Evolutionary conservation across 331 rosid species (phyloP), one percentile per base, ranked within the genome.

Genomic region (Dryas integrifolia): DNA sequence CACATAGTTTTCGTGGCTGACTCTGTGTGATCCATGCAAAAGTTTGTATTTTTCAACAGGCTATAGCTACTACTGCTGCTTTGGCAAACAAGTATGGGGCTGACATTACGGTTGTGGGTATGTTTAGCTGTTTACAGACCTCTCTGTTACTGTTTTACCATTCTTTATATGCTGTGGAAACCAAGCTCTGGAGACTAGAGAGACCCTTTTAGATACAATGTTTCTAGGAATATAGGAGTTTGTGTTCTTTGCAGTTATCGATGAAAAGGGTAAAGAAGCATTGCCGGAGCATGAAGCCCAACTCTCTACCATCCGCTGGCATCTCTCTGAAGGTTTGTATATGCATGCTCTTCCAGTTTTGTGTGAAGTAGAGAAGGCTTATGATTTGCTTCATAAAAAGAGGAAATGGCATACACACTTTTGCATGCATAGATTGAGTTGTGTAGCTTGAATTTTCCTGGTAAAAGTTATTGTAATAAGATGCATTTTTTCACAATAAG

Each of bases 31-130:
- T 5, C 9, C 9, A 41, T 57, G 24, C 30, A 55, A 9, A 30
- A 57, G 71, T 72, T 73, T 21, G 70, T 51, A 65, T 69, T 44
- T 72, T 76, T 13, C 72, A 38, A 39, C 68, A 92, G 98, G 97
- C 97, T 73, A 83, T 90, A 73, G 82, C 90, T 41, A 87, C 98
- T 49, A 75, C 91, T 57, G 80, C 91, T 80, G 90, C 97, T 67
- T 82, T 92, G 76, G 98, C 98, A 52, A 90, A 88, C 69, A 92
- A 84, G 88, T 87, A 92, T 73, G 97, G 92, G 60, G 96, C 98
- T 67, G 98, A 88, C 81, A 87, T 92, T 73, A 92, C 98, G 15
- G 98, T 92, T 68, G 91, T 92, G 59, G 96, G 97, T 91, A 88
- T 69, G 82, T 75, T 45, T 48, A 85, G 85, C 83, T 72, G 76